Base-by-base conservation (phyloP, 2,329 filamentous ascomycete genomes). In the Amauroascus verrucosus region DNA sequence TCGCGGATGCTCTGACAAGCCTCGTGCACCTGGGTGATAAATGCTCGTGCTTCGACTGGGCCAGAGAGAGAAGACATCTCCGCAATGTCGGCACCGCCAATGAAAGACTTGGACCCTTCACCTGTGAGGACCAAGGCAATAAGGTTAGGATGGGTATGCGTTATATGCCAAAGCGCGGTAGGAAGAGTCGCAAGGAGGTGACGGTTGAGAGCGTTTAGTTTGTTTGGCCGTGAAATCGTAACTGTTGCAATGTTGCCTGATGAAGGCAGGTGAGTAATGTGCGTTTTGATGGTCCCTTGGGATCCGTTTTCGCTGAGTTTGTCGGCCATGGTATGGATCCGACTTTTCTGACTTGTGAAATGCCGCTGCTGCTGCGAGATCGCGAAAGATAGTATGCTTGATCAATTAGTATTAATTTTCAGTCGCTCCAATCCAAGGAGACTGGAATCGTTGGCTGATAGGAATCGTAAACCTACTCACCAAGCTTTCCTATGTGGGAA, bases 71-170 rank as follows among this genome's bases (percentile, higher is more conserved):
- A n/a, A 7, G 57, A 55, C 62, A 65, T 66, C 40, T 95, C 89
- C 66, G 94, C 88, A 55, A 88, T 86, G 67, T 93, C 90, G 62
- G 88, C 88, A 55, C 86, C 91, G 64, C 84, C 85, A 71, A 86
- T 89, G 75, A 93, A 94, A 63, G 89, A 87, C 72, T 87, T 93
- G 75, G 86, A 89, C 55, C 85, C 91, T 65, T 83, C 84, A 64
- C 86, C 82, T 56, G 77, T 77, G 40, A 81, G 75, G 64, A 64
- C 41, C 8, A 64, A 45, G 20, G 55, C 58, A 8, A 62, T 53
- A 6, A 63, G 57, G 35, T 62, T 55, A 13, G 43, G 14, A 32
- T 59, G 51, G 9, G 35, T 30, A n/a, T 55, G 6, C 9, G 53
- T 51, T 9, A 63, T 32, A 11, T 49, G 33, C 40, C 48, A 33